These are phyloP conservation scores for Wickerhamomyces subpelliculosus DNA, from an alignment of 805 yeast genomes.

Conservation along the genomic window DNA sequence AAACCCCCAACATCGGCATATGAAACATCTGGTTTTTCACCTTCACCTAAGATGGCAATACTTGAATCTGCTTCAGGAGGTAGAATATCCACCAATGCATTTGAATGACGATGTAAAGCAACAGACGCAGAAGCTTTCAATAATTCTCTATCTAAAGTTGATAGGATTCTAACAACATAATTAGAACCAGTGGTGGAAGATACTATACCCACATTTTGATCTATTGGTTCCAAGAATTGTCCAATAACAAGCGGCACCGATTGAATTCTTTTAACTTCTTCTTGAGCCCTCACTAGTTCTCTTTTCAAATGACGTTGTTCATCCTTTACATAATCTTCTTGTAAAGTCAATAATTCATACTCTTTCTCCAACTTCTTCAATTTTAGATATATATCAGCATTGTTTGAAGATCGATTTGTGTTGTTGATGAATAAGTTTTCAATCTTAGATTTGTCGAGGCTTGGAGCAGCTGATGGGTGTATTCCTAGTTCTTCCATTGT, in stretches of 20 bases:
- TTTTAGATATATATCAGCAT: conserved; percentile 70
- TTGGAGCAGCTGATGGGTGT: conserved; percentile 25
- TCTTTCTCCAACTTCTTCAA: conserved; percentile 89
- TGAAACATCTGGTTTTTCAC: conserved; percentile 86
- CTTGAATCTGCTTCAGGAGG: conserved; percentile 99
- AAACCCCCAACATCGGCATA: conserved; percentile 98
- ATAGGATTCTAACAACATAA: conserved; percentile 90
- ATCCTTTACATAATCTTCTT: conserved; percentile 96
- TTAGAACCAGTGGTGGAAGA: conserved; percentile 97
- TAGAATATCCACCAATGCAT: conserved; percentile 91
- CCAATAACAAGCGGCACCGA: conserved; percentile 98
- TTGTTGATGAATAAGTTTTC: conserved; percentile 21
- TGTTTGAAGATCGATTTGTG: conserved; percentile 15
- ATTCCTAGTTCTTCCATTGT: conserved; percentile 63
- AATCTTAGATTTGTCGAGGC: conserved; percentile 25
- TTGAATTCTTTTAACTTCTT: conserved; percentile 95
- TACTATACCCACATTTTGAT: conserved; percentile 92
- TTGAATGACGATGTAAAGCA: conserved; percentile 96
- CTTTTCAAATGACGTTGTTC: conserved; percentile 95
- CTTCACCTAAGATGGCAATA: conserved; percentile 89
- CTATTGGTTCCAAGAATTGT: conserved; percentile 95
- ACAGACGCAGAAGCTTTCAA: conserved; percentile 93
- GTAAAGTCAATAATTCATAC: conserved; percentile 73
- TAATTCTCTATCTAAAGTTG: conserved; percentile 91
- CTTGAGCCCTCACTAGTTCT: conserved; percentile 94